These are phyloP conservation scores for Ramichloridium luteum DNA, from an alignment of 2,329 filamentous ascomycete genomes.

Conservation along the genomic window DNA sequence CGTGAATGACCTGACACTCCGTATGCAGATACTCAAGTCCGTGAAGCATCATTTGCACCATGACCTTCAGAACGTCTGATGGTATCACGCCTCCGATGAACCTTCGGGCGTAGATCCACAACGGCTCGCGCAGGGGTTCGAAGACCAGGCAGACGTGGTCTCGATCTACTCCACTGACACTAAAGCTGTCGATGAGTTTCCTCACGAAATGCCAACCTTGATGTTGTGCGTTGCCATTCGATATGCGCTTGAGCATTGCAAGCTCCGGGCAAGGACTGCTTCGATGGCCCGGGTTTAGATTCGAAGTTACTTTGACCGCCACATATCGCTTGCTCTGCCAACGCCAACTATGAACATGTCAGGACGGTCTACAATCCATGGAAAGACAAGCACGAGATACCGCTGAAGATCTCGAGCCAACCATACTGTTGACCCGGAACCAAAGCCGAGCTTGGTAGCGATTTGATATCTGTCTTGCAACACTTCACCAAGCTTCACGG, in stretches of 20 bases:
- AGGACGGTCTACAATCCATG: neutral
- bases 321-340: conserved; percentile 3
- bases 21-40: conserved; percentile 19
- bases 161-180: conserved; percentile 6
- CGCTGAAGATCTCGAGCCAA: conserved; percentile 27
- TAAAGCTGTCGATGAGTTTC: conserved; percentile 7
- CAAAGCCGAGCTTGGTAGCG: conserved; percentile 34
- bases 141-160: conserved; percentile 15
- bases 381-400: conserved; percentile 1
- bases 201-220: conserved; percentile 1
- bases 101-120: conserved; percentile 8
- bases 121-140: conserved; percentile 11
- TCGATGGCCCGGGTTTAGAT: neutral
- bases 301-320: conserved; percentile 2
- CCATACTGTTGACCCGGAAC: conserved; percentile 33
- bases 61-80: conserved; percentile 9
- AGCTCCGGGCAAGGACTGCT: neutral
- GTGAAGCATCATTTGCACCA: conserved; percentile 7
- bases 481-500: conserved; percentile 26
- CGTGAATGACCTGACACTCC: conserved; percentile 16
- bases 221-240: conserved; percentile 1
- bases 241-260: neutral
- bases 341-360: conserved; percentile 1
- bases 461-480: conserved; percentile 26
- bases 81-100: conserved; percentile 7